Conservation (phyloP, 2,329 filamentous ascomycete genomes). For the Colletotrichum sp. region DNA sequence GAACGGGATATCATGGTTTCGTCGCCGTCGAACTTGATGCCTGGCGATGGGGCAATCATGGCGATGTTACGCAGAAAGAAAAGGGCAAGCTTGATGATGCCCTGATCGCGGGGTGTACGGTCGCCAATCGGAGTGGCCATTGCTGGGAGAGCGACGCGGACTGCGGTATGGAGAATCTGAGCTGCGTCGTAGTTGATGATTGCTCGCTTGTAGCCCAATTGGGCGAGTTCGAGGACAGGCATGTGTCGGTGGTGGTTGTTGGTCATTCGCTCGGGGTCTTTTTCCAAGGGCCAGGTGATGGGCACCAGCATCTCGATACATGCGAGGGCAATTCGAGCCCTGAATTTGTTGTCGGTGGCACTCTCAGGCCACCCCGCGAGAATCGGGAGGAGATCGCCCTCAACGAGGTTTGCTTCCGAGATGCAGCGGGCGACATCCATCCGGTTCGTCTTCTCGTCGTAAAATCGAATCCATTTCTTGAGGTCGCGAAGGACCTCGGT, state of each 20-base stretch:
- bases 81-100: slow-evolving; percentile 87
- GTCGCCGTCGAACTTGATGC: slow-evolving; percentile 81
- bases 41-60: slow-evolving; percentile 78
- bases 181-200: slow-evolving; percentile 84
- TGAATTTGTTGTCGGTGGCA: slow-evolving; percentile 74
- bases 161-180: slow-evolving; percentile 78
- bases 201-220: slow-evolving; percentile 87
- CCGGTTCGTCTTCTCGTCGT: slow-evolving; percentile 91
- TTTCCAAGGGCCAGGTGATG: slow-evolving; percentile 91
- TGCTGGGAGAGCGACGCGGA: slow-evolving; percentile 81
- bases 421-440: slow-evolving; percentile 95
- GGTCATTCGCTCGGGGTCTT: slow-evolving; percentile 80
- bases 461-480: slow-evolving; percentile 92
- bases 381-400: slow-evolving; percentile 89
- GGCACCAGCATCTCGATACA: slow-evolving; percentile 91
- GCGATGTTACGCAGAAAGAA: slow-evolving; percentile 90
- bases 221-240: slow-evolving; percentile 85
- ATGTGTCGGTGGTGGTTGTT: slow-evolving; percentile 92
- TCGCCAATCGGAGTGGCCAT: slow-evolving; percentile 82
- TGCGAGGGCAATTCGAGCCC: slow-evolving; percentile 79
- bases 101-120: slow-evolving; percentile 80
- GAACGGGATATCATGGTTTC: slow-evolving; percentile 89
- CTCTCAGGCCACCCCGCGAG: slow-evolving; percentile 81
- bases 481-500: slow-evolving; percentile 91
- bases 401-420: slow-evolving; percentile 89